Conservation (phyloP, 306 rosid genomes). For the Trifolium repens region DNA sequence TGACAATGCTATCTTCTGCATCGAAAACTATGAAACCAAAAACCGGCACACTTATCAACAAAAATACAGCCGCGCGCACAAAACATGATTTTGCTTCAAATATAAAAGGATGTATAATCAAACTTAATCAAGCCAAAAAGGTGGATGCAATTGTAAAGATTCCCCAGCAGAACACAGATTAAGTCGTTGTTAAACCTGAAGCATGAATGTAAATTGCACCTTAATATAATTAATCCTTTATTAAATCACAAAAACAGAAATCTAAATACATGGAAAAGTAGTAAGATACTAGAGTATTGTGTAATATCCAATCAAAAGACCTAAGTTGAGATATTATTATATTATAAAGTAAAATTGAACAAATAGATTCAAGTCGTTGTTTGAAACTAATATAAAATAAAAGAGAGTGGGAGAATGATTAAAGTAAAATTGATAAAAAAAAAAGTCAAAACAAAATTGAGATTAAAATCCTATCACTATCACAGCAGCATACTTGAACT, state of each 20-base stretch:
- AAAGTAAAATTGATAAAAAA: neutral
- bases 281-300: neutral
- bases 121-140: conserved; percentile 21
- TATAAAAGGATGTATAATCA: conserved; percentile 11
- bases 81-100: conserved; percentile 20
- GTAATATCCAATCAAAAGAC: neutral
- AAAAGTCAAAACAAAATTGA: neutral
- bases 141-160: neutral
- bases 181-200: conserved; percentile 35
- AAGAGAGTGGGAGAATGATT: neutral
- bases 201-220: conserved; percentile 13
- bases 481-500: neutral
- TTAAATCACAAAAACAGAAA: neutral
- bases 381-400: conserved; percentile 4
- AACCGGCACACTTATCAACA: conserved; percentile 29
- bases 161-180: conserved; percentile 13
- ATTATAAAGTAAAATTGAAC: neutral
- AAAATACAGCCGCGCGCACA: neutral
- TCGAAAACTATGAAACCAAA: conserved; percentile 27
- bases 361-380: neutral
- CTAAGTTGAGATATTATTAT: neutral
- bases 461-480: neutral
- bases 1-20: conserved; percentile 36
- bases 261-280: no score
- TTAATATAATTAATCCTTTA: neutral